phyloP scores from a whole-genome alignment of 371 early-diverging fungal genomes.

The Mortierella sp. region DNA sequence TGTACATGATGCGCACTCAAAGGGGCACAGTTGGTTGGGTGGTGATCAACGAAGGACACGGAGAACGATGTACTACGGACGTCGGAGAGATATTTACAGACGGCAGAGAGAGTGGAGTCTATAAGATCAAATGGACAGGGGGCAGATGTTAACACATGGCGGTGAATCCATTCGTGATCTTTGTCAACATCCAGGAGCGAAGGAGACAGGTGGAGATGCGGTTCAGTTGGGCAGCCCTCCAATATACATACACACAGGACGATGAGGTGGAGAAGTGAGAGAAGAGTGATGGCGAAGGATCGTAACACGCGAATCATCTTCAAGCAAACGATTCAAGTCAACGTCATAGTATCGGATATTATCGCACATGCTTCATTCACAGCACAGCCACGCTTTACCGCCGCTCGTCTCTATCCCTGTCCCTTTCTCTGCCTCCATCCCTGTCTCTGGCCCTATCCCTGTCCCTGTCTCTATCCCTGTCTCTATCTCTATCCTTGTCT shows the following conservation, averaged over 20 bases:
- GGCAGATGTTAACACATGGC: background rate
- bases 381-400: too few species aligned
- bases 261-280: too few species aligned
- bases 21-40: constrained; percentile 3
- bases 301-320: too few species aligned
- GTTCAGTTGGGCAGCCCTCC: too few species aligned
- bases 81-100: constrained; percentile 10
- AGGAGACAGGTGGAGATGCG: too few species aligned
- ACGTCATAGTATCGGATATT: constrained; percentile 3
- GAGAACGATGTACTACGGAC: background rate
- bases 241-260: too few species aligned
- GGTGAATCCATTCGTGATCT: too few species aligned
- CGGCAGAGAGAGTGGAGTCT: background rate
- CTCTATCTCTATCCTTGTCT: constrained; percentile 11
- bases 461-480: constrained; percentile 8
- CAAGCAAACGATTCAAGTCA: too few species aligned
- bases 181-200: too few species aligned
- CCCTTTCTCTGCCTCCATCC: background rate
- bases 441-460: constrained; percentile 11
- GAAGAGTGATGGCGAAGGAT: too few species aligned
- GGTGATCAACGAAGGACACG: constrained; percentile 9
- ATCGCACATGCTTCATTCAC: too few species aligned
- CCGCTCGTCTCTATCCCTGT: background rate
- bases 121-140: background rate
- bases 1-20: constrained; percentile 54